Percentiles rank a stretch among this genome's conserved stretches.
These are phyloP conservation scores for Cladosporium sp. DNA, from an alignment of 2,329 filamentous ascomycete genomes.

Conservation along the genomic window DNA sequence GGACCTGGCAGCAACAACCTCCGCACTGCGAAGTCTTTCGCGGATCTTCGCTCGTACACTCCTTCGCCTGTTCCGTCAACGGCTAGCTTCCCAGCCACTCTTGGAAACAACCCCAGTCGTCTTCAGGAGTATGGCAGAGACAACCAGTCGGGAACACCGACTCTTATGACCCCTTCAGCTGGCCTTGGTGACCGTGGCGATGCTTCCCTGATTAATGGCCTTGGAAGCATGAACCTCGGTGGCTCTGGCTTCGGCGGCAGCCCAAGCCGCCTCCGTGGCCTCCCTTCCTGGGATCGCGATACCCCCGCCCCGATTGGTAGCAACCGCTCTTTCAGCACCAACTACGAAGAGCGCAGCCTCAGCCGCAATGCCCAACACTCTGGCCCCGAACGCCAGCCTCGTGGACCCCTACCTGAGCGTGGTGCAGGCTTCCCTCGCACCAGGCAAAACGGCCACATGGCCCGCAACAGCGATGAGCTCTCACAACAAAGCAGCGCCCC, in stretches of 20 bases:
- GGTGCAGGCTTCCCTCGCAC: slow-evolving; percentile 56
- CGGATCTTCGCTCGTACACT: slow-evolving; percentile 90
- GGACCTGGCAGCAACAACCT: slow-evolving; percentile 72
- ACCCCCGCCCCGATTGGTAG: slow-evolving; percentile 63
- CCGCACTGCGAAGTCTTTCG: slow-evolving; percentile 92
- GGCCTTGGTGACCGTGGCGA: slow-evolving; percentile 34
- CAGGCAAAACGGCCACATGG: slow-evolving; percentile 62
- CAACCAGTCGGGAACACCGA: slow-evolving; percentile 64
- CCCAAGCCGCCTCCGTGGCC: slow-evolving; percentile 59
- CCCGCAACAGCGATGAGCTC: slow-evolving; percentile 64
- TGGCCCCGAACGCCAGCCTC: slow-evolving; percentile 61
- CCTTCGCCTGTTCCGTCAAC: slow-evolving; percentile 89
- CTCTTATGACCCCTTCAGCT: slow-evolving; percentile 59
- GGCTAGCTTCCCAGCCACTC: slow-evolving; percentile 75
- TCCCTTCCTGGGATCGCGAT: slow-evolving; percentile 62
- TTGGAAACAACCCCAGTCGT: slow-evolving; percentile 63
- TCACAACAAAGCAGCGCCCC: slow-evolving; percentile 58
- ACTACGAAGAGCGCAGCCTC: slow-evolving; percentile 57
- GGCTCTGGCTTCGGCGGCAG: slow-evolving; percentile 51
- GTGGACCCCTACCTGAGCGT: slow-evolving; percentile 61
- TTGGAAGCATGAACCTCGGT: slow-evolving; percentile 61
- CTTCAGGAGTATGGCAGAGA: slow-evolving; percentile 60
- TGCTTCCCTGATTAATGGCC: slow-evolving; percentile 58
- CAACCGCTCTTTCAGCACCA: slow-evolving; percentile 62
- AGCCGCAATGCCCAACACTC: slow-evolving; percentile 43